Percentiles rank a stretch among this genome's conserved stretches.
Evolutionary conservation across 2,329 filamentous ascomycete genomes (phyloP).

Genomic region (Incumbomyces delicatus): DNA sequence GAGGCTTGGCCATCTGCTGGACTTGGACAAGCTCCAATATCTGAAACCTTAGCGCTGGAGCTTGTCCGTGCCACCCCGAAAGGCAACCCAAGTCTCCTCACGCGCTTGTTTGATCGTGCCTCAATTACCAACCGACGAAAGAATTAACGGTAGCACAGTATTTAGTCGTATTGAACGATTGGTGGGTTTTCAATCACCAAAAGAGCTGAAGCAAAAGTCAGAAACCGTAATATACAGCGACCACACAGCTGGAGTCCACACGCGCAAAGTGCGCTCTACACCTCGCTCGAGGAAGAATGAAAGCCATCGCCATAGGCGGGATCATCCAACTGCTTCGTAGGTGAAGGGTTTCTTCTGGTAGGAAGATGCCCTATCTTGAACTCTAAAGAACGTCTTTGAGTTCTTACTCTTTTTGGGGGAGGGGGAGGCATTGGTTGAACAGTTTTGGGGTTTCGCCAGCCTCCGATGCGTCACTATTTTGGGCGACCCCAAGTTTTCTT

Average conservation of each 20-base stretch:
- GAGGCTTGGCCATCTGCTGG: neutral
- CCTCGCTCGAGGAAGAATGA: no score
- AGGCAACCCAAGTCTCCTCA: neutral
- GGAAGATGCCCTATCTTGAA: no score
- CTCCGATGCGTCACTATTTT: no score
- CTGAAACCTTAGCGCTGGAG: constrained; percentile 13
- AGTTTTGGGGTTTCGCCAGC: no score
- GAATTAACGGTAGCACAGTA: neutral
- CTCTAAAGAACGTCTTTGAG: no score
- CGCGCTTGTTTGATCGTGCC: constrained; percentile 2
- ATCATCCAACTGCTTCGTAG: no score
- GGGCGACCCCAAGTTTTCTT: no score
- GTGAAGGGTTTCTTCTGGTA: no score
- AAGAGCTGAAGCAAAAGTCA: neutral
- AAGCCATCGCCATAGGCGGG: no score
- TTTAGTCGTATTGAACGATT: neutral
- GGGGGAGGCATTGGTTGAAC: no score
- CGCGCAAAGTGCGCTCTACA: no score
- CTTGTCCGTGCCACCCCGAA: neutral
- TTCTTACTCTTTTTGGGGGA: no score
- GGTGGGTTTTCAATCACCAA: neutral
- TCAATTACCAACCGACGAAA: neutral
- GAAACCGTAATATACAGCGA: neutral
- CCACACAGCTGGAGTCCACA: neutral
- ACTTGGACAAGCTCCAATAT: constrained; percentile 9